Evolutionary conservation across 139 green algal species (phyloP).

Genomic region (Prasinococcaceae sp.): DNA sequence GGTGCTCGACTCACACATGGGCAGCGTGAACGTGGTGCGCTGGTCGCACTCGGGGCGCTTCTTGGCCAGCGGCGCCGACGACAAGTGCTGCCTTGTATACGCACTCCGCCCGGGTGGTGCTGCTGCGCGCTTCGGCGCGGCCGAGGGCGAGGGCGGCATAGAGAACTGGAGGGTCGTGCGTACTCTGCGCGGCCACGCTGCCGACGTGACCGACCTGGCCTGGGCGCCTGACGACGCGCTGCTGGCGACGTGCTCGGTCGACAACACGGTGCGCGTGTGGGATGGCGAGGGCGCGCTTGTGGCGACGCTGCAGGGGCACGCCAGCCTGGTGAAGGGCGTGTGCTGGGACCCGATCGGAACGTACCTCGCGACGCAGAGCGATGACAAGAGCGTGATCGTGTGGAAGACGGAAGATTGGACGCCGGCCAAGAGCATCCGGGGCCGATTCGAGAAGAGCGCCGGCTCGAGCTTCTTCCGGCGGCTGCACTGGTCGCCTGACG

Average conservation of each 20-base stretch:
- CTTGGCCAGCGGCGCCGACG: constrained; percentile 59
- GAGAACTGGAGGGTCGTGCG: constrained; percentile 67
- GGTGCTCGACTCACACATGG: constrained; percentile 52
- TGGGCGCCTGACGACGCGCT: constrained; percentile 58
- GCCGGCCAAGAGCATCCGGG: constrained; percentile 22
- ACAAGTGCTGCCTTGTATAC: constrained; percentile 53
- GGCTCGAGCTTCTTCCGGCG: constrained; percentile 35
- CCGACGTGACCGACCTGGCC: constrained; percentile 68
- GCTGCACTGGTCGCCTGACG: constrained; percentile 47
- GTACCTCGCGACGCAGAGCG: constrained; percentile 68
- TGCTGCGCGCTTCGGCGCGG: constrained; percentile 31
- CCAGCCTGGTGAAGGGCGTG: constrained; percentile 82
- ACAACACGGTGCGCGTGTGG: constrained; percentile 67
- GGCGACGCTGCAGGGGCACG: constrained; percentile 37
- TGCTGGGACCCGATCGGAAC: constrained; percentile 84
- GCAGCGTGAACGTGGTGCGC: constrained; percentile 58
- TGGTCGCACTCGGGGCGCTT: constrained; percentile 49
- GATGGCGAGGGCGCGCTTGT: constrained; percentile 19
- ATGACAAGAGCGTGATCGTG: constrained; percentile 63
- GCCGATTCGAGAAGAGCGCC: constrained; percentile 35
- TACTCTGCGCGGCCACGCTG: constrained; percentile 52
- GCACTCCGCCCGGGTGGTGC: constrained; percentile 41
- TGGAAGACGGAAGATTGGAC: constrained; percentile 61
- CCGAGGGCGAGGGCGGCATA: constrained; percentile 40
- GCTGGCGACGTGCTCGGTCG: constrained; percentile 64